Conservation (phyloP, 768 basidiomycete genomes). For the Mycena polygramma region DNA sequence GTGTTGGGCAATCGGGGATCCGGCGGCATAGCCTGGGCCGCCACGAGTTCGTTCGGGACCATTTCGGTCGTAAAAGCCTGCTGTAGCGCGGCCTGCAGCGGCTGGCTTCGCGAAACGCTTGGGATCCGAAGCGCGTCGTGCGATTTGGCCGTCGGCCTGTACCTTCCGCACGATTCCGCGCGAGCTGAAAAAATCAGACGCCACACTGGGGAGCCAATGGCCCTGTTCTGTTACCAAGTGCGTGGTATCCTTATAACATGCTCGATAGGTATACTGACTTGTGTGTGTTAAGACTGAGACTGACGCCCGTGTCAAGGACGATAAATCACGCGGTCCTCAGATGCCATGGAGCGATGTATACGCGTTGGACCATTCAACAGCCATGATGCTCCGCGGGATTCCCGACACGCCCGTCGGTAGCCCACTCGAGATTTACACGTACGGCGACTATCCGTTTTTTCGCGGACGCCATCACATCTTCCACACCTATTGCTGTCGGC, state of each 20-base stretch:
- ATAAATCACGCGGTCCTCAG: not conserved
- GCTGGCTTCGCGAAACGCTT: conserved; percentile 47
- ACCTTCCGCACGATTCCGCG: conserved; percentile 31
- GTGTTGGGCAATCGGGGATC: conserved; percentile 45
- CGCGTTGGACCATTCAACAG: conserved; percentile 40
- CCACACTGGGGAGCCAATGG: conserved; percentile 31
- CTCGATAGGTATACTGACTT: not conserved
- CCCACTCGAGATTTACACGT: conserved; percentile 36
- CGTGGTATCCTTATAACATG: not conserved
- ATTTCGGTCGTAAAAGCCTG: conserved; percentile 44
- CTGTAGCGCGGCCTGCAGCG: conserved; percentile 40
- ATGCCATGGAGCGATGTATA: conserved; percentile 41
- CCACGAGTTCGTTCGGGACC: conserved; percentile 46
- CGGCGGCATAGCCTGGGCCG: conserved; percentile 47
- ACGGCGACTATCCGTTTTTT: conserved; percentile 32
- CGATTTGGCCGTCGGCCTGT: conserved; percentile 44
- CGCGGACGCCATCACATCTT: conserved; percentile 18
- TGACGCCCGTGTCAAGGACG: not conserved
- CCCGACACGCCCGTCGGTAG: conserved; percentile 34
- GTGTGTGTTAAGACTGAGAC: not conserved
- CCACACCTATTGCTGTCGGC: conserved; percentile 32
- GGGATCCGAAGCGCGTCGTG: conserved; percentile 40
- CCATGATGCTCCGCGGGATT: conserved; percentile 34
- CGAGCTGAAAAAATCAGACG: conserved; percentile 29
- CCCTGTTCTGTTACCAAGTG: conserved; percentile 27